phyloP scores from a whole-genome alignment of 1,284 basidiomycete species.

The Ganoderma meredithae region DNA sequence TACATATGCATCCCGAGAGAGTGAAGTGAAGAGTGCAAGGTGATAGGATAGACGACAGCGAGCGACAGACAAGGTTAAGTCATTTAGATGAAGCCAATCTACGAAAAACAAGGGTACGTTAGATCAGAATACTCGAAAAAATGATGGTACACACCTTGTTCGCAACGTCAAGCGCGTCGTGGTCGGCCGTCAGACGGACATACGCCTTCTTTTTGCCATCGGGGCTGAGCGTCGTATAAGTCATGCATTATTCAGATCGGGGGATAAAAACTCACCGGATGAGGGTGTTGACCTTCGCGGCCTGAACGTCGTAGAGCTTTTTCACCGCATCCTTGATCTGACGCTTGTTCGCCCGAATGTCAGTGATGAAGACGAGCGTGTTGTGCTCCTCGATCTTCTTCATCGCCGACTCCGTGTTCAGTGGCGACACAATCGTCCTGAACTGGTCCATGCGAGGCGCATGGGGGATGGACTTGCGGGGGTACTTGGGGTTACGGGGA shows the following conservation, averaged over 20 bases:
- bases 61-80: constrained; percentile 19
- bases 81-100: constrained; percentile 85
- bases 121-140: not conserved
- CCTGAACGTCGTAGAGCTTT: constrained; percentile 98
- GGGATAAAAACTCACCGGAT: constrained; percentile 77
- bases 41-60: constrained; percentile 25
- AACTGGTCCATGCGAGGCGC: constrained; percentile 98
- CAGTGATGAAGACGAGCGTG: constrained; percentile 98
- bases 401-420: constrained; percentile 90
- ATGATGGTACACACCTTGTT: constrained; percentile 85
- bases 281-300: constrained; percentile 96
- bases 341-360: constrained; percentile 95
- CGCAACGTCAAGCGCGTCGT: constrained; percentile 97
- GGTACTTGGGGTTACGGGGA: constrained; percentile 89
- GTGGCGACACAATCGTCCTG: constrained; percentile 90
- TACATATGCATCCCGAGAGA: constrained; percentile 32
- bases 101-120: not conserved
- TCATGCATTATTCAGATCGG: constrained; percentile 7
- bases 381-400: constrained; percentile 99
- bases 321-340: constrained; percentile 99
- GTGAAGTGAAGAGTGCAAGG: constrained; percentile 28
- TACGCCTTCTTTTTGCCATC: constrained; percentile 99
- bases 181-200: constrained; percentile 93
- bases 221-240: constrained; percentile 61
- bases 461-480: constrained; percentile 93